Conservation (phyloP, 768 basidiomycete species). For the Glaciozyma martinii region DNA sequence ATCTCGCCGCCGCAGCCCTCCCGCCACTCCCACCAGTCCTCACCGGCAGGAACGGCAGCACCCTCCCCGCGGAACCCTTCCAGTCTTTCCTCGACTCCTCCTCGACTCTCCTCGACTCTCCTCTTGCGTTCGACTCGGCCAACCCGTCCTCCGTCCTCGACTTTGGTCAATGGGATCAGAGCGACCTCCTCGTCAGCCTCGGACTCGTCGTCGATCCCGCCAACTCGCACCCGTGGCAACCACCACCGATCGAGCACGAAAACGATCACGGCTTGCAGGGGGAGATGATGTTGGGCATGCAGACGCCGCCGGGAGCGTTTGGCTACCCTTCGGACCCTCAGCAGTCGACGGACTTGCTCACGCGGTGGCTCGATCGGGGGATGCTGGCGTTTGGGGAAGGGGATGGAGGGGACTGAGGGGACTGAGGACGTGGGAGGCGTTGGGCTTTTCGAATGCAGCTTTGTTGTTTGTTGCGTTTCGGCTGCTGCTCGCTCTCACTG, state of each 20-base stretch:
- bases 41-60: background rate
- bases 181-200: constrained; percentile 20
- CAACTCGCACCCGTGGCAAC: background rate
- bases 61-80: constrained; percentile 13
- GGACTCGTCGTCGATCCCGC: constrained; percentile 15
- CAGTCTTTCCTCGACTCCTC: constrained; percentile 24
- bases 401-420: background rate
- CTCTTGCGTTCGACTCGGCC: constrained; percentile 10
- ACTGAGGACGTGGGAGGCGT: background rate
- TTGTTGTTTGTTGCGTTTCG: too few relatives aligned
- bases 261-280: background rate
- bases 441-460: too few relatives aligned
- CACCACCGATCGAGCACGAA: background rate
- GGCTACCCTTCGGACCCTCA: background rate
- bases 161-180: constrained; percentile 25
- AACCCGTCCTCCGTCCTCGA: constrained; percentile 16
- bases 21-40: background rate
- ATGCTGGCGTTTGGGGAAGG: background rate
- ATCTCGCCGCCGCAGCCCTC: too few relatives aligned
- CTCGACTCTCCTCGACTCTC: constrained; percentile 21
- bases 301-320: background rate
- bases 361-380: background rate
- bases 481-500: too few relatives aligned
- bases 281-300: background rate
- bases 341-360: background rate